A percentile compares a stretch with the other conserved stretches of the same genome.
Evolutionary conservation across 352 stramenopile genomes (phyloP).

Genomic region (Pythium rhizo-oryzae): DNA sequence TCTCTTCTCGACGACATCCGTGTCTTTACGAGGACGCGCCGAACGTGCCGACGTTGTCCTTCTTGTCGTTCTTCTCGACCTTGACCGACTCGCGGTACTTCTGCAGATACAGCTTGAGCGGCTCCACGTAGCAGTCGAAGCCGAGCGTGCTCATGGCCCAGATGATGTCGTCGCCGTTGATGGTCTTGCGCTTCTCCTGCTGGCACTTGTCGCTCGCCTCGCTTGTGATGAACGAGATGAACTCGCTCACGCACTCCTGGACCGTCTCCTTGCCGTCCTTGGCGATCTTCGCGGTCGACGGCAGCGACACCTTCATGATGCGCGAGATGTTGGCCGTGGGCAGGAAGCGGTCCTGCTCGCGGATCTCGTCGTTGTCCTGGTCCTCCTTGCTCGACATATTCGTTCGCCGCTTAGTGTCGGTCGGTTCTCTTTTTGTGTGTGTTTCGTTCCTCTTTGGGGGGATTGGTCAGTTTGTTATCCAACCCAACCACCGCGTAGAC

Average conservation of each 20-base stretch:
- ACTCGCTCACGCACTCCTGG: constrained; percentile 99
- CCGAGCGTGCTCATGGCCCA: constrained; percentile 99
- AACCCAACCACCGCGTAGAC: constrained; percentile 3
- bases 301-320: constrained; percentile 99
- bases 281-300: constrained; percentile 98
- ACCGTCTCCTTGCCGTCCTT: constrained; percentile 99
- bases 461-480: constrained; percentile 18
- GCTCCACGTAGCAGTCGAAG: constrained; percentile 99
- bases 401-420: constrained; percentile 5
- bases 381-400: constrained; percentile 83
- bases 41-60: constrained; percentile 88
- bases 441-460: constrained; percentile 15
- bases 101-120: constrained; percentile 98
- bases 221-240: constrained; percentile 99
- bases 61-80: constrained; percentile 92
- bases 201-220: constrained; percentile 99
- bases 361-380: constrained; percentile 90
- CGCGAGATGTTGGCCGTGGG: constrained; percentile 99
- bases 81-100: constrained; percentile 98
- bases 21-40: constrained; percentile 71
- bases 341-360: constrained; percentile 97
- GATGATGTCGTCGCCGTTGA: constrained; percentile 99
- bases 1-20: not conserved
- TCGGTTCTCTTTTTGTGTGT: constrained; percentile 1
- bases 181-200: constrained; percentile 99